Evolutionary conservation across 176 grass and related monocot species (phyloP).

Genomic region (Eragrostis nindensis): DNA sequence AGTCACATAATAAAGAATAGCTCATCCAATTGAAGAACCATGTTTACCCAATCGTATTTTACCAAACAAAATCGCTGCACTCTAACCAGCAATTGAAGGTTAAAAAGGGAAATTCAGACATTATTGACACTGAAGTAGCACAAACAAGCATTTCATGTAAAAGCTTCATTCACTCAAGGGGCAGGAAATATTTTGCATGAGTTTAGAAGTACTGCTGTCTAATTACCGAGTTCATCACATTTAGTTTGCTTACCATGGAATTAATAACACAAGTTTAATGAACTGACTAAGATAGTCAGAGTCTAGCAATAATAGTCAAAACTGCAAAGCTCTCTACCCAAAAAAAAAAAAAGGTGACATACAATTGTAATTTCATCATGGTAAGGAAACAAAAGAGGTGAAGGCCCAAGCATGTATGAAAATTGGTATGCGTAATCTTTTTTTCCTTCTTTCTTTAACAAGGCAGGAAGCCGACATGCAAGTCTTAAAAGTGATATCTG

Average conservation of each 20-base stretch:
- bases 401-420: background rate
- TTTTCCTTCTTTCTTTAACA: conserved; percentile 6
- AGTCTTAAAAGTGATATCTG: background rate
- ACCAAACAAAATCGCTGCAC: background rate
- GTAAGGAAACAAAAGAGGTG: background rate
- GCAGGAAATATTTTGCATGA: too few species aligned
- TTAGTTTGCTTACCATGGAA: too few species aligned
- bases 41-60: background rate
- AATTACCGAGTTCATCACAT: too few species aligned
- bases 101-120: too few species aligned
- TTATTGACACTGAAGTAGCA: too few species aligned
- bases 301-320: background rate
- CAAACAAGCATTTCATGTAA: too few species aligned
- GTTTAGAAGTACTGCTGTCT: background rate
- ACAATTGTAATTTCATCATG: background rate
- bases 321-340: background rate
- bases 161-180: too few species aligned
- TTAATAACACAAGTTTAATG: too few species aligned
- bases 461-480: background rate
- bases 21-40: conserved; percentile 2
- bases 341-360: background rate
- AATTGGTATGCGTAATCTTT: too few species aligned
- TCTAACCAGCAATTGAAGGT: too few species aligned
- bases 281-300: background rate
- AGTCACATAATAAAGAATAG: background rate